A percentile compares a stretch with the other conserved stretches of the same genome.
Conservation (phyloP, 768 basidiomycete species). For the Mycena haematopus region DNA sequence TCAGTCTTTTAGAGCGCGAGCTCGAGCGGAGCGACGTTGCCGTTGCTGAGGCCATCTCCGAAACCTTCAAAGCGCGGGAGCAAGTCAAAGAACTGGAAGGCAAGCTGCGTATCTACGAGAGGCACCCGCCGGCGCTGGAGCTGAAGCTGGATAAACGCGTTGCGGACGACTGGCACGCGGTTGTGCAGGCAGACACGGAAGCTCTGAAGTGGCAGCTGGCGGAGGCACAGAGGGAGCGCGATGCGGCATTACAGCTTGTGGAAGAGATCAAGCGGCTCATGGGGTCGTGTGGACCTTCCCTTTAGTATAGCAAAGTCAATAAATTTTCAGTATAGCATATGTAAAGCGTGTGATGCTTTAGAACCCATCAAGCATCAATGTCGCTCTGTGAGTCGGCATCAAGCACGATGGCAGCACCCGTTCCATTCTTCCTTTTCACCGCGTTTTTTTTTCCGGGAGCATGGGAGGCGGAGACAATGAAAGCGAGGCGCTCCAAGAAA, state of each 20-base stretch:
- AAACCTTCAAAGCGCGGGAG: constrained; percentile 31
- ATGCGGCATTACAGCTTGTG: constrained; percentile 24
- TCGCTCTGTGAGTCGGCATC: too few species aligned
- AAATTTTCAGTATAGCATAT: not conserved
- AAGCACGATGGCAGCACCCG: too few species aligned
- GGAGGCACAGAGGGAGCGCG: constrained; percentile 25
- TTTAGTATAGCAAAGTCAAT: not conserved
- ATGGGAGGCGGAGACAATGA: too few species aligned
- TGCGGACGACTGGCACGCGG: constrained; percentile 29
- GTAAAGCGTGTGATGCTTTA: too few species aligned
- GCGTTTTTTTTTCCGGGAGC: too few species aligned
- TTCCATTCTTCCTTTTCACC: too few species aligned
- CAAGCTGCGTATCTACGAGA: constrained; percentile 18
- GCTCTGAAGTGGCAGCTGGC: constrained; percentile 26
- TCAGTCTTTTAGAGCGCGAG: constrained; percentile 30
- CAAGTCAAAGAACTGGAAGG: constrained; percentile 28
- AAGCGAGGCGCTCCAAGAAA: too few species aligned
- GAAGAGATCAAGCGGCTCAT: constrained; percentile 29
- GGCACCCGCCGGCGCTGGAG: constrained; percentile 20
- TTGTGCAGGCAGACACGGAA: constrained; percentile 25
- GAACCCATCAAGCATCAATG: too few species aligned
- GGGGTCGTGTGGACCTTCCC: constrained; percentile 4
- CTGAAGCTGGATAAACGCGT: constrained; percentile 21
- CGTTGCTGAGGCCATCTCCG: constrained; percentile 28
- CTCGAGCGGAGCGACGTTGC: constrained; percentile 32